Base-by-base conservation (phyloP, 192 early-diverging fungal genomes). In the Entomortierella beljakovae region DNA sequence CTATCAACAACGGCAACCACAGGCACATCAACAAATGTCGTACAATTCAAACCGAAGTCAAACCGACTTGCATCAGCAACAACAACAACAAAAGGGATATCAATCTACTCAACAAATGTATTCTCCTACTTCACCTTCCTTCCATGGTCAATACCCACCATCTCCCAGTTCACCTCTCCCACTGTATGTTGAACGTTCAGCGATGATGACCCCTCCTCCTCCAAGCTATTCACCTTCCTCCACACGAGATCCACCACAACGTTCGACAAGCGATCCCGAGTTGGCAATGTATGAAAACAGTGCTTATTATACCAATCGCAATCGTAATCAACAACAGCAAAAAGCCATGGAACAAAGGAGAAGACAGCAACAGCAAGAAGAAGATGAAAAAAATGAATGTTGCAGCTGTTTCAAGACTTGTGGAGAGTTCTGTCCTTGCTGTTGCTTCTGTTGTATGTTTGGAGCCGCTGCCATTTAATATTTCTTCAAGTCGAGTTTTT, bases 361-460 rank as follows among this genome's bases (percentile, higher is more conserved):
- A 26, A 42, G 51, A 42, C 57, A 42, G 48, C 63, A 70, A 23
- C 61, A 70, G 15, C 49, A 65, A 33, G 32, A 79, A 25, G 22
- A 62, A 20, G 46, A 54, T 2, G 34, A 58, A 15, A 23, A 79
- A 1, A 42, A 55, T 7, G 75, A 65, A n/a, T 69, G 75, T n/a
- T 79, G 75, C 33, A 43, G 52, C 2, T 79, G 75, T 35, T 70
- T 58, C 48, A 79, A 68, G 31, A 61, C 63, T 0, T 11, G 64
- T 16, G 68, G 53, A 49, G 75, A 79, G 57, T 70, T 79, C 26
- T 79, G 75, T 46, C 75, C 75, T 9, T 70, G 75, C 29, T 13
- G 58, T 3, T 79, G 75, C 56, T 79, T 79, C 32, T 79, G 75
- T 51, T 79, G 67, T 23, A n/a, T 70, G 49, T 60, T 79, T 55